Percentiles rank a stretch among this genome's conserved stretches.
phyloP scores from a whole-genome alignment of 495 filamentous ascomycete species.

The Echria macrotheca region DNA sequence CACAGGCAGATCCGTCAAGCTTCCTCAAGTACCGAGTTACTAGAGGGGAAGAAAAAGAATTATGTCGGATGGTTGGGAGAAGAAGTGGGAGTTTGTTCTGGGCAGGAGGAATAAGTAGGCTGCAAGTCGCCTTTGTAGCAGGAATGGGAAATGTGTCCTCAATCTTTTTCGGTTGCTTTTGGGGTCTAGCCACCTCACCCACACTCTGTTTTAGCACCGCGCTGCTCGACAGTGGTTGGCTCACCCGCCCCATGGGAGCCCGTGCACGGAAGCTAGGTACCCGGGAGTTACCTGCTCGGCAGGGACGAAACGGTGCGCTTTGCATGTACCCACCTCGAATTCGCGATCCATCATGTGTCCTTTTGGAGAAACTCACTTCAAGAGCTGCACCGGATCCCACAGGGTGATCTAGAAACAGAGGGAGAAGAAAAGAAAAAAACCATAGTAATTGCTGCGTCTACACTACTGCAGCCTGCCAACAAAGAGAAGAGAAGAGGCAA shows the following conservation, averaged over 20 bases:
- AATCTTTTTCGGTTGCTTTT: conserved; percentile 19
- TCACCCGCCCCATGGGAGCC: not conserved
- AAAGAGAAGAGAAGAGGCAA: too few relatives aligned
- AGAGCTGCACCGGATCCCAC: not conserved
- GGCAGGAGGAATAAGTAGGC: conserved; percentile 3
- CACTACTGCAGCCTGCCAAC: too few relatives aligned
- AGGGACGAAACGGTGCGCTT: not conserved
- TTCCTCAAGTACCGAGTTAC: too few relatives aligned
- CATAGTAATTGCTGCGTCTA: too few relatives aligned
- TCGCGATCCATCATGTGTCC: conserved; percentile 3
- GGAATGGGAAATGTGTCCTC: conserved; percentile 31
- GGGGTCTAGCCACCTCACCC: conserved; percentile 19
- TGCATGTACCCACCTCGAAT: conserved; percentile 1
- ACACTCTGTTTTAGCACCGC: conserved; percentile 13
- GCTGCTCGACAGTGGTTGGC: conserved; percentile 3
- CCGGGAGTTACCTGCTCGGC: conserved; percentile 7
- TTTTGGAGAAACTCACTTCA: too few relatives aligned
- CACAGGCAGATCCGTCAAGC: too few relatives aligned
- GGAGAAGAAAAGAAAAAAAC: too few relatives aligned
- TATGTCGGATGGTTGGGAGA: not conserved
- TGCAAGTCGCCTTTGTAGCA: conserved; percentile 11
- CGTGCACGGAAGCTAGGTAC: conserved; percentile 10
- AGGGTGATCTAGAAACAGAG: too few relatives aligned
- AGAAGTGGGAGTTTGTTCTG: conserved; percentile 8
- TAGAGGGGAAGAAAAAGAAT: too few relatives aligned